These are phyloP conservation scores for Gleditsia sinensis DNA, from an alignment of 306 rosid genomes.

Conservation along the genomic window DNA sequence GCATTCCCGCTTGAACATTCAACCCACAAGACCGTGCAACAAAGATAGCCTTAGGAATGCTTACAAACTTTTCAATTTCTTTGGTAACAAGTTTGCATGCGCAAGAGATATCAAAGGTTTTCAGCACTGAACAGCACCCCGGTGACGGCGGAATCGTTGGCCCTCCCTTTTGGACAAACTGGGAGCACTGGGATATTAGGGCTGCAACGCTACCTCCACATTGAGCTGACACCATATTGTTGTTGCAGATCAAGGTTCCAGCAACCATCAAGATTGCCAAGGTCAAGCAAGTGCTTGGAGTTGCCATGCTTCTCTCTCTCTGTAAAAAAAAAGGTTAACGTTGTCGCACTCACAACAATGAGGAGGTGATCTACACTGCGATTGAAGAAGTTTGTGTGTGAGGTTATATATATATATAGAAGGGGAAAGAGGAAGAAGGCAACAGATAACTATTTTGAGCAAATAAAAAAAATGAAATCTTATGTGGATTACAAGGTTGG, in stretches of 20 bases:
- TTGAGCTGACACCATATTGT: slow-evolving; percentile 32
- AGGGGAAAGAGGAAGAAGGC: background rate
- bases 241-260: slow-evolving; percentile 34
- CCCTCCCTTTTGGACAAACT: slow-evolving; percentile 41
- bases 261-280: slow-evolving; percentile 27
- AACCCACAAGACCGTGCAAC: slow-evolving; percentile 49
- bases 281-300: background rate
- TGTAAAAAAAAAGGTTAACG: background rate
- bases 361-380: background rate
- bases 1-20: slow-evolving; percentile 38
- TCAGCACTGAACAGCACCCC: slow-evolving; percentile 43
- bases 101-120: slow-evolving; percentile 32
- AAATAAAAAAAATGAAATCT: background rate
- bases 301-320: slow-evolving; percentile 13
- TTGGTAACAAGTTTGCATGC: slow-evolving; percentile 37
- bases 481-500: background rate
- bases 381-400: background rate
- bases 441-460: background rate
- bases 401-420: background rate
- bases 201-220: slow-evolving; percentile 33
- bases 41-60: slow-evolving; percentile 37
- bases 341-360: no score
- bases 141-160: slow-evolving; percentile 41
- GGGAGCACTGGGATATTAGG: slow-evolving; percentile 17
- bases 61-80: slow-evolving; percentile 23